Evolutionary conservation across 2,329 filamentous ascomycete genomes (phyloP).

Genomic region (Penicillium concentricum): DNA sequence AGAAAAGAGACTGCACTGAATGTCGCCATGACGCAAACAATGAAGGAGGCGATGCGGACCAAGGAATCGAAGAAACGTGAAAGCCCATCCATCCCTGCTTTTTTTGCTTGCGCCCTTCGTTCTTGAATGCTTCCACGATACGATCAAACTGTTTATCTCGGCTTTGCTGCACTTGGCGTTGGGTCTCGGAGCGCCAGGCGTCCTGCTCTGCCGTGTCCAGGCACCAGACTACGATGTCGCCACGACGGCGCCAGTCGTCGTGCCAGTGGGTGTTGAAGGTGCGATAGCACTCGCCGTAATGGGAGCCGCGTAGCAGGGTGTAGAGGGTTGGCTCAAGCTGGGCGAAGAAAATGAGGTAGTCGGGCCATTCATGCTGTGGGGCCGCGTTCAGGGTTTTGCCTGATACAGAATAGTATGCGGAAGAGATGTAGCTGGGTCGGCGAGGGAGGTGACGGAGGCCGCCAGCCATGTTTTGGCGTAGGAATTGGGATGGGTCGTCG

Average conservation of each 20-base stretch:
- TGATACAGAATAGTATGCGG: background rate
- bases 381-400: constrained; percentile 1
- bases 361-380: constrained; percentile 43
- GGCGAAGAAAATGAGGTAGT: constrained; percentile 56
- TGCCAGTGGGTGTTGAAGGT: constrained; percentile 63
- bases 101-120: constrained; percentile 19
- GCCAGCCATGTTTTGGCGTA: constrained; percentile 54
- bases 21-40: constrained; percentile 21
- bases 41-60: constrained; percentile 1
- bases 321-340: constrained; percentile 55
- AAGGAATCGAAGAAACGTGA: constrained; percentile 1
- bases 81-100: constrained; percentile 14
- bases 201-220: constrained; percentile 39
- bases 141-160: constrained; percentile 38
- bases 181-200: constrained; percentile 34
- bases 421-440: constrained; percentile 32
- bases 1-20: constrained; percentile 12
- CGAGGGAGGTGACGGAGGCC: constrained; percentile 36
- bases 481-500: constrained; percentile 58
- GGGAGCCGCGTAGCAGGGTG: constrained; percentile 42
- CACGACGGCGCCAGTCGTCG: constrained; percentile 59
- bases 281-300: constrained; percentile 59
- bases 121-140: constrained; percentile 34
- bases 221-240: constrained; percentile 65
- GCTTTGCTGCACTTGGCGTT: constrained; percentile 20